These are phyloP conservation scores for Fusarium verrucosum DNA, from an alignment of 2,329 filamentous ascomycete genomes.

Conservation along the genomic window DNA sequence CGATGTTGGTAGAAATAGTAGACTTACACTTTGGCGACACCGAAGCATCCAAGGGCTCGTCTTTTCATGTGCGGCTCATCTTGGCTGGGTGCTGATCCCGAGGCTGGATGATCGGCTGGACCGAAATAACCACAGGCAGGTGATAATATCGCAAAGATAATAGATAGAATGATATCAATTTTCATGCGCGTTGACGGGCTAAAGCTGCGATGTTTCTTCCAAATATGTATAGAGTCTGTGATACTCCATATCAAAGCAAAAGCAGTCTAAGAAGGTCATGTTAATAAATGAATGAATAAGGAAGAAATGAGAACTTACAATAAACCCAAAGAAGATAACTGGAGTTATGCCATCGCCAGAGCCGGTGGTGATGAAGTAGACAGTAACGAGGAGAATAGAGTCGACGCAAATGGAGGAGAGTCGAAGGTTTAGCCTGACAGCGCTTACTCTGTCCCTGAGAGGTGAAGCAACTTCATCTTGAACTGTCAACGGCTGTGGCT, in stretches of 20 bases:
- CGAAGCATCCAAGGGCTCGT: slow-evolving; percentile 22
- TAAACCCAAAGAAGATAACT: slow-evolving; percentile 8
- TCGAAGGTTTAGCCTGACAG: slow-evolving; percentile 21
- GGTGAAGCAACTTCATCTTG: not conserved
- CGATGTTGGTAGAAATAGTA: not conserved
- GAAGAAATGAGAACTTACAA: not conserved
- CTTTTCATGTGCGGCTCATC: slow-evolving; percentile 24
- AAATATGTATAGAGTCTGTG: slow-evolving; percentile 7
- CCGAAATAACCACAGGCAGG: slow-evolving; percentile 4
- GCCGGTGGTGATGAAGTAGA: slow-evolving; percentile 3
- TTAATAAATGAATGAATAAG: not conserved
- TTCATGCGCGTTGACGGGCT: not conserved
- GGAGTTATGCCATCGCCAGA: not conserved
- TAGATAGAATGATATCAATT: not conserved
- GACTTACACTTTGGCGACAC: slow-evolving; percentile 21
- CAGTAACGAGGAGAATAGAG: slow-evolving; percentile 8
- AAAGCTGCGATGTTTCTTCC: not conserved
- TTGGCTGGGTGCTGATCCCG: slow-evolving; percentile 6
- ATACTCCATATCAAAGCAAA: slow-evolving; percentile 13
- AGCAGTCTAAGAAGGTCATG: not conserved
- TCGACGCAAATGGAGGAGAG: slow-evolving; percentile 26
- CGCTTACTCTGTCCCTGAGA: not conserved
- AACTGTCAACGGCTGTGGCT: not conserved
- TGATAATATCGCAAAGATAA: slow-evolving; percentile 3
- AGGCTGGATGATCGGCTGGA: not conserved